These are phyloP conservation scores for Diaporthe longicolla DNA, from an alignment of 2,329 filamentous ascomycete genomes.

Conservation along the genomic window DNA sequence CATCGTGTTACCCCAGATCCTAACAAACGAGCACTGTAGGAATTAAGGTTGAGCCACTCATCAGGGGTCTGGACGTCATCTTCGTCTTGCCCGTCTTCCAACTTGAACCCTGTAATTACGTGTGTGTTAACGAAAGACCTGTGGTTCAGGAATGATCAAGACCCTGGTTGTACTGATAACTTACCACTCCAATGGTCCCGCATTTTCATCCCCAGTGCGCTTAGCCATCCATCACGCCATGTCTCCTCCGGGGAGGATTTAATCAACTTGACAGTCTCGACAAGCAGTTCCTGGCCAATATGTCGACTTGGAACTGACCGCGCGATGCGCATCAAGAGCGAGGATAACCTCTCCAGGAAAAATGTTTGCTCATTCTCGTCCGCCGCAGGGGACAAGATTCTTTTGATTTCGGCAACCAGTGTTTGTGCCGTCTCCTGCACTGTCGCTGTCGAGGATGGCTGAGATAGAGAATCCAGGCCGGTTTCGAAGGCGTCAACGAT, in stretches of 20 bases:
- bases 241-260: background rate
- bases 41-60: constrained; percentile 20
- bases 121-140: background rate
- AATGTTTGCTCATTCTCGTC: background rate
- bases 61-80: constrained; percentile 9
- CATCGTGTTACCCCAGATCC: background rate
- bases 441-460: background rate
- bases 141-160: no score
- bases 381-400: background rate
- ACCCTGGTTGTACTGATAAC: background rate
- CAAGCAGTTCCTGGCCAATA: background rate
- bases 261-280: background rate
- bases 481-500: background rate
- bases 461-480: background rate
- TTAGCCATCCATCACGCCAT: background rate
- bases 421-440: background rate
- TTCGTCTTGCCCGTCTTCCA: background rate
- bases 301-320: constrained; percentile 1
- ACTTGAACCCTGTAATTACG: background rate
- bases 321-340: background rate
- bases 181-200: constrained; percentile 7
- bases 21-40: constrained; percentile 7
- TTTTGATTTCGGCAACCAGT: background rate
- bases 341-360: background rate
- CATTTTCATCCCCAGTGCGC: background rate